phyloP scores from a whole-genome alignment of 1,139 yeast genomes.

The Candida anutae region DNA sequence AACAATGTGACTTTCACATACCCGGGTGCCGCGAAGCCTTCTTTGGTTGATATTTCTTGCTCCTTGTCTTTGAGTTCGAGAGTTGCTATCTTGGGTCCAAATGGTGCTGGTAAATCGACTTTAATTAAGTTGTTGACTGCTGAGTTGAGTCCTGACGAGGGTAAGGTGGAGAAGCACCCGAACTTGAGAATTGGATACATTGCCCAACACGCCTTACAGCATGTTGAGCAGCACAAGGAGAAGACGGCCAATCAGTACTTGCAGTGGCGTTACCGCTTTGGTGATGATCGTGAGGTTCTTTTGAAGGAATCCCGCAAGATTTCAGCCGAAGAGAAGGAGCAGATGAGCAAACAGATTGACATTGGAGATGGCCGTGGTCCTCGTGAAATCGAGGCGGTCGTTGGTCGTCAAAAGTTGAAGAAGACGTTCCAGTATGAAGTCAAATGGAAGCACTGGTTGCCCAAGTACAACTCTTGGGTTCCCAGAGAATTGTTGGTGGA shows the following conservation, averaged over 20 bases:
- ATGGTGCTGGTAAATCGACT: slow-evolving; percentile 98
- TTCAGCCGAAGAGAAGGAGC: slow-evolving; percentile 72
- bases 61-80: slow-evolving; percentile 87
- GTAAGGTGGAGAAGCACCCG: slow-evolving; percentile 95
- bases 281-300: slow-evolving; percentile 96
- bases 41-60: slow-evolving; percentile 72
- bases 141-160: slow-evolving; percentile 77
- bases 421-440: slow-evolving; percentile 94
- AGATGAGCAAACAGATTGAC: slow-evolving; percentile 73
- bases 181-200: slow-evolving; percentile 96
- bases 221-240: slow-evolving; percentile 94
- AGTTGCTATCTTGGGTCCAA: slow-evolving; percentile 94
- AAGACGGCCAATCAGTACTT: slow-evolving; percentile 95
- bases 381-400: slow-evolving; percentile 84
- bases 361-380: slow-evolving; percentile 85
- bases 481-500: slow-evolving; percentile 73
- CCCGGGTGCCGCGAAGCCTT: slow-evolving; percentile 85
- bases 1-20: slow-evolving; percentile 77
- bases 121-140: slow-evolving; percentile 88
- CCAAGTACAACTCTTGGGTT: slow-evolving; percentile 91
- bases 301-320: slow-evolving; percentile 89
- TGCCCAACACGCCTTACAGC: slow-evolving; percentile 97
- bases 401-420: slow-evolving; percentile 95
- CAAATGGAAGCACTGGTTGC: slow-evolving; percentile 91
- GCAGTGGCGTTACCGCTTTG: slow-evolving; percentile 97